phyloP scores from a whole-genome alignment of 179 eudicot species.

The Beta lomatogona region DNA sequence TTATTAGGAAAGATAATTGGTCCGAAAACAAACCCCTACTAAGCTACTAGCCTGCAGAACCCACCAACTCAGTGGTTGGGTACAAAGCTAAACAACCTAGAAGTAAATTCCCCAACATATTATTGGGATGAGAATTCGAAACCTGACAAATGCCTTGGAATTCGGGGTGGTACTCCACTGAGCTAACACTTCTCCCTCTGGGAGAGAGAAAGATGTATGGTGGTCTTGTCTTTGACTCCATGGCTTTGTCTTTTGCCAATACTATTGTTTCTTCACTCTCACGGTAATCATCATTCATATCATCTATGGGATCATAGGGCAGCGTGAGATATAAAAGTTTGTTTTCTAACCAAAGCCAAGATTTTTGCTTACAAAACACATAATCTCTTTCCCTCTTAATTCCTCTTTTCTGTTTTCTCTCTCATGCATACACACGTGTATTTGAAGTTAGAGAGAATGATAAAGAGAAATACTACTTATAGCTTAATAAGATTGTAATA shows the following conservation, averaged over 20 bases:
- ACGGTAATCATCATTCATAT: constrained; percentile 53
- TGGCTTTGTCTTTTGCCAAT: constrained; percentile 49
- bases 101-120: too few species aligned
- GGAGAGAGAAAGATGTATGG: constrained; percentile 19
- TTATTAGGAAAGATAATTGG: too few species aligned
- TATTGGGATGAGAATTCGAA: too few species aligned
- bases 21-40: too few species aligned
- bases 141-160: too few species aligned
- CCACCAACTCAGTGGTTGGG: too few species aligned
- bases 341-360: constrained; percentile 59
- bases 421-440: constrained; percentile 60
- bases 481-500: constrained; percentile 30
- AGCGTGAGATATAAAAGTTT: constrained; percentile 41
- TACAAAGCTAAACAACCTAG: too few species aligned
- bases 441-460: constrained; percentile 41
- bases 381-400: constrained; percentile 28
- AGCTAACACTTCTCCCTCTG: too few species aligned
- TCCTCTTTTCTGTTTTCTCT: constrained; percentile 11
- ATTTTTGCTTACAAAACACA: constrained; percentile 76
- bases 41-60: too few species aligned
- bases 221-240: constrained; percentile 74
- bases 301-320: constrained; percentile 37
- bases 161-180: too few species aligned
- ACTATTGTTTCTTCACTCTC: constrained; percentile 53
- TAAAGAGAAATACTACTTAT: constrained; percentile 21